Percentiles rank a stretch among this genome's conserved stretches.
Conservation (phyloP, 768 basidiomycete species). For the Auricularia auricula-judae region DNA sequence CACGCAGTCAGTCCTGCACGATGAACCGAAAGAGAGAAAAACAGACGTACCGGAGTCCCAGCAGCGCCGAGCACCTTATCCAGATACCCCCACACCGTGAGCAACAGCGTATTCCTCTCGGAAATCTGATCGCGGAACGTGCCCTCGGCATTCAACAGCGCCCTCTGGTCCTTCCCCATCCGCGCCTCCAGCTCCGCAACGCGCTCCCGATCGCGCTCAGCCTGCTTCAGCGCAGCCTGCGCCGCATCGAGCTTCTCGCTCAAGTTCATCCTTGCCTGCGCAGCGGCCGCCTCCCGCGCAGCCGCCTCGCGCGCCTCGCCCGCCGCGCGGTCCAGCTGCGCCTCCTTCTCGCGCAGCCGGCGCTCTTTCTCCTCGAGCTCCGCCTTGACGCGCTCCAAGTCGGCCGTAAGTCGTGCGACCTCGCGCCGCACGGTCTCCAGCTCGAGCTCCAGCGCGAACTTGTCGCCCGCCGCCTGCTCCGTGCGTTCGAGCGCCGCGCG, state of each 20-base stretch:
- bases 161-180: constrained; percentile 71
- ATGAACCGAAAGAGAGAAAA: not conserved
- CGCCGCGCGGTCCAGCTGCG: constrained; percentile 62
- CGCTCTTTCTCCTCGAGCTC: constrained; percentile 61
- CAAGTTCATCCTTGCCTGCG: constrained; percentile 75
- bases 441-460: constrained; percentile 83
- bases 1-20: too few species aligned
- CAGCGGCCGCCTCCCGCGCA: constrained; percentile 69
- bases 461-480: constrained; percentile 63
- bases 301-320: constrained; percentile 74
- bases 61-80: constrained; percentile 88
- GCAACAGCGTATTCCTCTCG: constrained; percentile 81
- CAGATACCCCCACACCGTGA: constrained; percentile 92
- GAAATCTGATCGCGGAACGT: constrained; percentile 88
- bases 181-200: constrained; percentile 69
- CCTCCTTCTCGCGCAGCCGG: constrained; percentile 57
- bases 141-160: constrained; percentile 56
- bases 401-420: constrained; percentile 67
- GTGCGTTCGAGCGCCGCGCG: constrained; percentile 51
- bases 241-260: constrained; percentile 80
- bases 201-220: constrained; percentile 64
- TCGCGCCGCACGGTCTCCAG: constrained; percentile 80
- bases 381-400: constrained; percentile 56
- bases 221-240: constrained; percentile 47
- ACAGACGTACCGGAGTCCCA: constrained; percentile 60